A percentile compares a stretch with the other conserved stretches of the same genome.
Evolutionary conservation across 2,329 filamentous ascomycete species (phyloP).

Genomic region (Arthrinium puccinioides): DNA sequence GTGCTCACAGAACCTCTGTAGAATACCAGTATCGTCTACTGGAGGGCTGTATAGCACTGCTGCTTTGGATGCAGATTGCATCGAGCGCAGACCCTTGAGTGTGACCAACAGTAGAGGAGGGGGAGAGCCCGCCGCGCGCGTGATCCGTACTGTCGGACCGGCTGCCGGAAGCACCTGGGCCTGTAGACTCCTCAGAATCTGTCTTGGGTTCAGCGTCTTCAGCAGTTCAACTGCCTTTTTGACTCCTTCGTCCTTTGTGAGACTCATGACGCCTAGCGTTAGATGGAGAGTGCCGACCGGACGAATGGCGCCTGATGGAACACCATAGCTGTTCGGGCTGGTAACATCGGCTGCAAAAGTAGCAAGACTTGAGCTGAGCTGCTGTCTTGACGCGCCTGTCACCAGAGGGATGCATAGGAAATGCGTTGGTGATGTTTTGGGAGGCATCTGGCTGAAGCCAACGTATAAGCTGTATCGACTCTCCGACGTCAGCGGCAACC

Average conservation of each 20-base stretch:
- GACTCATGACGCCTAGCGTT: conserved; percentile 79
- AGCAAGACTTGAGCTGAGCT: conserved; percentile 56
- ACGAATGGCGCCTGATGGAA: conserved; percentile 63
- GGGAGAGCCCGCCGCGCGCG: too few relatives aligned
- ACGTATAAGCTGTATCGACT: too few relatives aligned
- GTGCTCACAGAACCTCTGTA: conserved; percentile 51
- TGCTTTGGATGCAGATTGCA: conserved; percentile 50
- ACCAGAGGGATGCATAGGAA: conserved; percentile 72
- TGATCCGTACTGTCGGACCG: too few relatives aligned
- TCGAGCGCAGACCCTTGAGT: conserved; percentile 50
- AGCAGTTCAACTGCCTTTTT: conserved; percentile 34
- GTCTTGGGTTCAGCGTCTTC: conserved; percentile 27
- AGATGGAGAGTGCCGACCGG: conserved; percentile 77
- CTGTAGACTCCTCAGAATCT: conserved; percentile 26
- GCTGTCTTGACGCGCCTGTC: conserved; percentile 49
- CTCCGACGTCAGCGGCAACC: too few relatives aligned
- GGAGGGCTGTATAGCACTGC: conserved; percentile 62
- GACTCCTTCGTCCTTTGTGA: conserved; percentile 42
- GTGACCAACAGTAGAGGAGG: conserved; percentile 34
- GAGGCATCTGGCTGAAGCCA: conserved; percentile 25
- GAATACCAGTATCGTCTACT: conserved; percentile 38
- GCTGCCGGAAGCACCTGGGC: conserved; percentile 3
- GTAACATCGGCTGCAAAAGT: conserved; percentile 55
- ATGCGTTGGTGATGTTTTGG: conserved; percentile 50
- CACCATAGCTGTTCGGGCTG: conserved; percentile 31